A percentile compares a stretch with the other conserved stretches of the same genome.
Conservation (phyloP, 805 yeast species). For the Candida palmyrensis region DNA sequence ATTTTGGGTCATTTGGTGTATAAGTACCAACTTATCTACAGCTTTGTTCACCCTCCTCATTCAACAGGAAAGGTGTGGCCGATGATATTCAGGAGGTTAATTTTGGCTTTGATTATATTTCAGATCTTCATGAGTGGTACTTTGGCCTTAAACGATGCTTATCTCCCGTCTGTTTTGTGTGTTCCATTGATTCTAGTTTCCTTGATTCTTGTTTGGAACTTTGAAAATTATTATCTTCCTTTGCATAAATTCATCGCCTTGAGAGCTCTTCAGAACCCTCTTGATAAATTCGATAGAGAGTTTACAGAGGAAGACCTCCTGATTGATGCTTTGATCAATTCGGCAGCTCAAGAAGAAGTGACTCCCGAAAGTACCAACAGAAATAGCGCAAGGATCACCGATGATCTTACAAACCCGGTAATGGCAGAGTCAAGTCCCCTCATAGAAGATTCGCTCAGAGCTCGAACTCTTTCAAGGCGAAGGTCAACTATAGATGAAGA, state of each 20-base stretch:
- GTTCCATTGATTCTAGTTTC: conserved; percentile 47
- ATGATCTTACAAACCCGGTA: background rate
- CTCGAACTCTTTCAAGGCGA: conserved; percentile 24
- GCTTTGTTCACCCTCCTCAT: conserved; percentile 60
- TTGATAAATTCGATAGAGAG: conserved; percentile 32
- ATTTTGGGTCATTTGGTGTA: conserved; percentile 53
- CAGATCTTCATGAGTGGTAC: conserved; percentile 65
- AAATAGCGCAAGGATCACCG: background rate
- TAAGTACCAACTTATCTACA: conserved; percentile 57
- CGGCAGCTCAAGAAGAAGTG: no score
- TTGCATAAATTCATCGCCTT: conserved; percentile 52
- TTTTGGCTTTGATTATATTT: conserved; percentile 50
- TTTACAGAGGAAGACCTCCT: conserved; percentile 31
- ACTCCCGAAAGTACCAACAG: no score
- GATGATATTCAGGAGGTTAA: conserved; percentile 50
- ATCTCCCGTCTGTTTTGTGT: conserved; percentile 42
- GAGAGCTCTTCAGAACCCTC: conserved; percentile 47
- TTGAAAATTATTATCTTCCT: conserved; percentile 52
- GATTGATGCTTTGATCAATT: conserved; percentile 18
- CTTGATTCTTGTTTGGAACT: conserved; percentile 41
- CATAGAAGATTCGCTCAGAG: background rate
- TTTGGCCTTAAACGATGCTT: conserved; percentile 54
- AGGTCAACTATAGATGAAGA: conserved; percentile 53
- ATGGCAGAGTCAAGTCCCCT: background rate
- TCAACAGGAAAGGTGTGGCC: conserved; percentile 69